A percentile compares a stretch with the other conserved stretches of the same genome.
Evolutionary conservation across 805 yeast species (phyloP).

Genomic region (Candida easanensis): DNA sequence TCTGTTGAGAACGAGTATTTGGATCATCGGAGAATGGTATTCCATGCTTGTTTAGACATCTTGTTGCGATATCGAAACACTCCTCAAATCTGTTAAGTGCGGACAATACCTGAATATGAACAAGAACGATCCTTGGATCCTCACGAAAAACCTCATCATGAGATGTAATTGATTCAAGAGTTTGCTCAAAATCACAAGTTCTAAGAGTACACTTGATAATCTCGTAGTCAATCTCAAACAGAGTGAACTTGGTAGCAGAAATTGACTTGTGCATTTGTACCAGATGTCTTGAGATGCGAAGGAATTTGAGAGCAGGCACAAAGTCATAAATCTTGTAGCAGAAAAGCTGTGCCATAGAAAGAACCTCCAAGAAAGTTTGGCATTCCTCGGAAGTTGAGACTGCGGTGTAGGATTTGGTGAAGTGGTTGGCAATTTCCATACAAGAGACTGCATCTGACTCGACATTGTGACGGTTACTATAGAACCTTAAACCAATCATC

Average conservation of each 20-base stretch:
- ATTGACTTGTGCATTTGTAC: not conserved
- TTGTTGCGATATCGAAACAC: slow-evolving; percentile 27
- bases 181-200: slow-evolving; percentile 32
- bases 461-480: slow-evolving; percentile 6
- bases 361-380: slow-evolving; percentile 35
- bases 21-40: slow-evolving; percentile 32
- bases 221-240: slow-evolving; percentile 14
- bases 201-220: slow-evolving; percentile 25
- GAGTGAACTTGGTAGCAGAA: slow-evolving; percentile 1
- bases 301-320: slow-evolving; percentile 38
- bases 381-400: slow-evolving; percentile 31
- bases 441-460: slow-evolving; percentile 8
- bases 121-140: slow-evolving; percentile 33
- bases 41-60: slow-evolving; percentile 36
- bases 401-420: slow-evolving; percentile 14
- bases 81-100: slow-evolving; percentile 13
- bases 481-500: slow-evolving; percentile 41
- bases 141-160: slow-evolving; percentile 31
- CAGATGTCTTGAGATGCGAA: slow-evolving; percentile 30
- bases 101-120: slow-evolving; percentile 33
- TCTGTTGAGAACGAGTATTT: slow-evolving; percentile 24
- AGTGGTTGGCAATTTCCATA: slow-evolving; percentile 20
- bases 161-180: slow-evolving; percentile 35
- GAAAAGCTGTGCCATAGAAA: slow-evolving; percentile 42
- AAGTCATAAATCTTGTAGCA: slow-evolving; percentile 44